Percentiles rank a stretch among this genome's conserved stretches.
phyloP scores from a whole-genome alignment of 148 eudicot genomes.

The Vaccinium darrowii region DNA sequence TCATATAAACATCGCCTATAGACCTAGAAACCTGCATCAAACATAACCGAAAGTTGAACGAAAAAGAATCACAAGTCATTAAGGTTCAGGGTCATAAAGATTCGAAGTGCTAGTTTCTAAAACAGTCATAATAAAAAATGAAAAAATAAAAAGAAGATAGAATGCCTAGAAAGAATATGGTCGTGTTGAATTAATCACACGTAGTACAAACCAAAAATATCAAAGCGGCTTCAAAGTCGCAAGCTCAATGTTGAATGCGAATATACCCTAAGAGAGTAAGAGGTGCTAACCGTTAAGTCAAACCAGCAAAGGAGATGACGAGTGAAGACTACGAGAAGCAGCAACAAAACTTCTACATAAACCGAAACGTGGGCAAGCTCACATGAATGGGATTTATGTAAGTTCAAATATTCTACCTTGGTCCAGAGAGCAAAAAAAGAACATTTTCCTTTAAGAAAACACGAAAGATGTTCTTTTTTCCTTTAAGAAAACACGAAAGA shows the following conservation, averaged over 20 bases:
- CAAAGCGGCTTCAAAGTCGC: not conserved
- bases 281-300: not conserved
- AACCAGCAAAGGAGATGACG: not conserved
- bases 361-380: not conserved
- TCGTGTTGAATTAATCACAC: not conserved
- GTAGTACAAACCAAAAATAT: not conserved
- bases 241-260: not conserved
- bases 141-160: not conserved
- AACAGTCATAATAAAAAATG: not conserved
- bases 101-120: not conserved
- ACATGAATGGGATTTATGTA: not conserved
- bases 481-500: not conserved
- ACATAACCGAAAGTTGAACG: not conserved
- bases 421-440: not conserved
- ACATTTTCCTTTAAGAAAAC: not conserved
- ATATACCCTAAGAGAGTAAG: not conserved
- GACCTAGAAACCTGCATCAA: conserved; percentile 63
- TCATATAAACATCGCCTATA: conserved; percentile 70
- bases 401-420: not conserved
- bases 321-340: not conserved
- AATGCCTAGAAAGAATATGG: not conserved
- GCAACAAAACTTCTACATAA: not conserved
- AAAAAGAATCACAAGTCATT: not conserved
- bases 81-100: not conserved
- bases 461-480: not conserved